Percentiles rank a stretch among this genome's conserved stretches.
These are phyloP conservation scores for Calonectria ilicicola DNA, from an alignment of 2,329 filamentous ascomycete genomes.

Conservation along the genomic window DNA sequence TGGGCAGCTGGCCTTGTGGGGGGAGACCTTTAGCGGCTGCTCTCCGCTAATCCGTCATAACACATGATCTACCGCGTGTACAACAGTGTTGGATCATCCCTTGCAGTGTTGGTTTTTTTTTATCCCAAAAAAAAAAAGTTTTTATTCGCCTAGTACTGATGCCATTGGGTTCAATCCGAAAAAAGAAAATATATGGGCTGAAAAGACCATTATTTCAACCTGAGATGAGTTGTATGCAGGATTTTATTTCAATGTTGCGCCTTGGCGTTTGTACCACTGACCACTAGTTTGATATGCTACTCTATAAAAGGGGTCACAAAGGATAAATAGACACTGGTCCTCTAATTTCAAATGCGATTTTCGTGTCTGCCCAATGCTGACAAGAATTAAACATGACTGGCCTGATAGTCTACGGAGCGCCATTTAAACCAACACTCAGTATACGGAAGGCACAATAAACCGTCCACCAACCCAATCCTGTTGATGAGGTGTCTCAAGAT, in stretches of 20 bases:
- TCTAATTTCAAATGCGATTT: not conserved
- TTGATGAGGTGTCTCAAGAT: constrained; percentile 44
- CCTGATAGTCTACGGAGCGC: not conserved
- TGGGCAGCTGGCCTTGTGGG: constrained; percentile 11
- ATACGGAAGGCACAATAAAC: constrained; percentile 28
- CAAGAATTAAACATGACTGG: too few relatives aligned
- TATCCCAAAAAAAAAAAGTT: too few relatives aligned
- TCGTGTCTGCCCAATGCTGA: not conserved
- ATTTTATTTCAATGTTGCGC: not conserved
- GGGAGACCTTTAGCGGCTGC: not conserved
- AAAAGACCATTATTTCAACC: not conserved
- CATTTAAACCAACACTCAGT: not conserved
- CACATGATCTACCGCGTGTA: constrained; percentile 5
- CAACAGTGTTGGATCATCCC: not conserved
- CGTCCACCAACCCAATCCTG: constrained; percentile 34
- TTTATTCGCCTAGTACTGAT: too few relatives aligned
- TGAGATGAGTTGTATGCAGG: too few relatives aligned
- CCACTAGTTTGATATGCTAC: not conserved
- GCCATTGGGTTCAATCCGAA: not conserved
- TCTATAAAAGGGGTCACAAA: not conserved
- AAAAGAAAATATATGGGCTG: not conserved
- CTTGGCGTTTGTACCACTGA: not conserved
- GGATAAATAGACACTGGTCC: not conserved
- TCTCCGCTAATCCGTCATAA: constrained; percentile 5
- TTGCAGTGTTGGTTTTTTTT: not conserved